Evolutionary conservation across 208 protist genomes (phyloP).

Genomic region (Zelonia costaricensis): DNA sequence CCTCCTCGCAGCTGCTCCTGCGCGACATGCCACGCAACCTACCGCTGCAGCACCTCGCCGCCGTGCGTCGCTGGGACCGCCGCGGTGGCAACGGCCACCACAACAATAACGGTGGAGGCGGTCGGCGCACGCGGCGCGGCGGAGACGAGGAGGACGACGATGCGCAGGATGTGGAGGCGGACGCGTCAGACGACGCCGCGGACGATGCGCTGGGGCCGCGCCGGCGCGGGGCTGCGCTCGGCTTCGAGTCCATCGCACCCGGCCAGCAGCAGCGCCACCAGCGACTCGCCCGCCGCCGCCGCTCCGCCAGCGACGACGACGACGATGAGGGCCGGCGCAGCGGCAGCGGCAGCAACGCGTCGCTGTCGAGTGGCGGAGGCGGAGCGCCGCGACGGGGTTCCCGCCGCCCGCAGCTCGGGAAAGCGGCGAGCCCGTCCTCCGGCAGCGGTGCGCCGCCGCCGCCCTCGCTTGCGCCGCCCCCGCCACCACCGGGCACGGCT

Average conservation of each 20-base stretch:
- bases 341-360: slow-evolving; percentile 6
- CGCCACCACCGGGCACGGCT: no score
- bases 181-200: background rate
- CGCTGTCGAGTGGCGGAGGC: slow-evolving; percentile 1
- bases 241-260: slow-evolving; percentile 15
- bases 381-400: background rate
- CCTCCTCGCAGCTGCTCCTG: slow-evolving; percentile 22
- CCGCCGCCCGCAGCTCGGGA: no score
- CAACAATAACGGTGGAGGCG: background rate
- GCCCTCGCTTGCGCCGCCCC: no score
- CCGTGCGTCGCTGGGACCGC: slow-evolving; percentile 24
- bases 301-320: background rate
- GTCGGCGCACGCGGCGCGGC: no score
- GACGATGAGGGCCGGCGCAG: background rate
- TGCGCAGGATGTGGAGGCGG: background rate
- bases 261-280: slow-evolving; percentile 12
- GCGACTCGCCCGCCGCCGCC: background rate
- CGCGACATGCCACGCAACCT: slow-evolving; percentile 53
- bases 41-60: slow-evolving; percentile 29
- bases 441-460: no score
- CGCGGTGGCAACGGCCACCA: background rate
- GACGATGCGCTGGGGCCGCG: background rate
- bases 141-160: background rate
- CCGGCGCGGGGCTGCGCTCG: background rate
- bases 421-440: no score